These are phyloP conservation scores for Shiraia bambusicola DNA, from an alignment of 2,329 filamentous ascomycete species.

Conservation along the genomic window DNA sequence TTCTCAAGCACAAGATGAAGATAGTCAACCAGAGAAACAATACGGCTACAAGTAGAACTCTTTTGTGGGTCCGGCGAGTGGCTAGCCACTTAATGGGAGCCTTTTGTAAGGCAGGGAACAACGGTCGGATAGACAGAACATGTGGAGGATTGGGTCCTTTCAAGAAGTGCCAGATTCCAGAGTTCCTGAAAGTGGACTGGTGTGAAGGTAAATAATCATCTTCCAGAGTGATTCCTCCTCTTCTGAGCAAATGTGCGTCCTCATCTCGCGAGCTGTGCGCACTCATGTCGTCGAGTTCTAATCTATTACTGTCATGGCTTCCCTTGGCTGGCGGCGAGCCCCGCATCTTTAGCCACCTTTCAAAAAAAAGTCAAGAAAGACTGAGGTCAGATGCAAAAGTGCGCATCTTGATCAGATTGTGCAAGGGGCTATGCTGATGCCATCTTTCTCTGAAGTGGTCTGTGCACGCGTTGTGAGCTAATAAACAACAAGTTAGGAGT, in stretches of 20 bases:
- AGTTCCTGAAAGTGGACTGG: background rate
- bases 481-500: too few species aligned
- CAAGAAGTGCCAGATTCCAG: constrained; percentile 34
- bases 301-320: constrained; percentile 4
- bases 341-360: background rate
- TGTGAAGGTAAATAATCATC: constrained; percentile 12
- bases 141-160: constrained; percentile 48
- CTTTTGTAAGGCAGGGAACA: constrained; percentile 67
- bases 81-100: constrained; percentile 64
- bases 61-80: constrained; percentile 44
- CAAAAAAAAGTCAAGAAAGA: background rate
- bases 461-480: too few species aligned
- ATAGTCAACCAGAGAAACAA: constrained; percentile 66
- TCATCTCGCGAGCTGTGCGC: constrained; percentile 18
- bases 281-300: background rate
- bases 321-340: background rate
- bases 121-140: constrained; percentile 47
- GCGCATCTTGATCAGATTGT: too few species aligned
- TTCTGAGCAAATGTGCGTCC: constrained; percentile 29
- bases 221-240: constrained; percentile 31
- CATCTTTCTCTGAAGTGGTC: too few species aligned
- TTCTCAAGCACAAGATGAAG: constrained; percentile 66
- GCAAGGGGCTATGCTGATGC: too few species aligned
- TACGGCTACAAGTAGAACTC: constrained; percentile 57
- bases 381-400: background rate